Conservation (phyloP, 805 yeast genomes). For the Sugiyamaella boreocaroliniensis region DNA sequence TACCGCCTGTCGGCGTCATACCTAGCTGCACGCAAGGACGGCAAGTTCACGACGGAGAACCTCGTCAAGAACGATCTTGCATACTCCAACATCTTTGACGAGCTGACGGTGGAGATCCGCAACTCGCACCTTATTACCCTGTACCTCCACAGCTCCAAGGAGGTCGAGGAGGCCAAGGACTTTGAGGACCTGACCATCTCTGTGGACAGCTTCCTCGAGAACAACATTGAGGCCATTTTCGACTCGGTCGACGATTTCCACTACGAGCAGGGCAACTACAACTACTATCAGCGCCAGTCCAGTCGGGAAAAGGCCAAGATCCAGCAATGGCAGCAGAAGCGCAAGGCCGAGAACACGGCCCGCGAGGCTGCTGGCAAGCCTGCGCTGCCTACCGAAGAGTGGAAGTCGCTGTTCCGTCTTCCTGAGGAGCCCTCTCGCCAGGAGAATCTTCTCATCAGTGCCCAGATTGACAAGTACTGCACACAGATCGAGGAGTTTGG, state of each 20-base stretch:
- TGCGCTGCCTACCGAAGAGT: conserved; percentile 45
- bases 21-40: conserved; percentile 43
- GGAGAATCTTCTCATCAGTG: conserved; percentile 61
- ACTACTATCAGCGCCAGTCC: conserved; percentile 71
- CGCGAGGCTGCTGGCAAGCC: conserved; percentile 53
- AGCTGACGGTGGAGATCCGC: conserved; percentile 57
- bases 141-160: conserved; percentile 27
- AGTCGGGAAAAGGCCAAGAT: conserved; percentile 65
- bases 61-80: conserved; percentile 55
- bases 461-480: conserved; percentile 64
- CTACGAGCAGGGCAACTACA: conserved; percentile 72
- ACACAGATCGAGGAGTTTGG: conserved; percentile 65
- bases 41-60: conserved; percentile 60
- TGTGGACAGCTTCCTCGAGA: conserved; percentile 36
- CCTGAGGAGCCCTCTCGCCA: conserved; percentile 71
- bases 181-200: conserved; percentile 37
- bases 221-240: conserved; percentile 53
- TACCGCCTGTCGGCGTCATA: conserved; percentile 60
- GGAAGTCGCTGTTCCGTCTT: conserved; percentile 58
- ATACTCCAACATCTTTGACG: conserved; percentile 62
- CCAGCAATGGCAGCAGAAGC: conserved; percentile 66
- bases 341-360: conserved; percentile 57
- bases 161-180: conserved; percentile 17
- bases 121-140: conserved; percentile 63
- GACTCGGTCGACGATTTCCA: conserved; percentile 68